Conservation (phyloP, 2,329 filamentous ascomycete genomes). For the Fusarium begoniae region DNA sequence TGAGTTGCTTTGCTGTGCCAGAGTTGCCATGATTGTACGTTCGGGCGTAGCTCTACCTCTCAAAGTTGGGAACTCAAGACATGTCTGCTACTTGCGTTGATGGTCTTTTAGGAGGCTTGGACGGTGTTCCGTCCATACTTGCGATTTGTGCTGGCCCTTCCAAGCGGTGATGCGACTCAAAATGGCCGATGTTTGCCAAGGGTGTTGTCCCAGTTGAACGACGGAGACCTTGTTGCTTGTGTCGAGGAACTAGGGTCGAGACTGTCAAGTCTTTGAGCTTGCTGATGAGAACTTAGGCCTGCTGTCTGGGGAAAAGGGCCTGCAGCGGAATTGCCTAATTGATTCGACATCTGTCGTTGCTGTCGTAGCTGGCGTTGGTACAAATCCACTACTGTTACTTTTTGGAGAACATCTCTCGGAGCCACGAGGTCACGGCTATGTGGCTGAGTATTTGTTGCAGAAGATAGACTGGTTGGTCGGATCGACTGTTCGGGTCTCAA, state of each 20-base stretch:
- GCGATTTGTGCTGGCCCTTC: background rate
- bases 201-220: conserved; percentile 11
- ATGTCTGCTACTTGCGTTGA: conserved; percentile 16
- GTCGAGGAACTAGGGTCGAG: background rate
- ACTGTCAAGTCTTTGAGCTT: conserved; percentile 16
- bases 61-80: conserved; percentile 30
- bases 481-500: background rate
- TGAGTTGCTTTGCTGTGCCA: conserved; percentile 18
- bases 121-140: background rate
- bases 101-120: conserved; percentile 5
- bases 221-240: conserved; percentile 20
- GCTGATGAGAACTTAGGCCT: conserved; percentile 7
- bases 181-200: conserved; percentile 10
- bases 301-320: conserved; percentile 19
- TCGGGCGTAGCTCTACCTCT: conserved; percentile 37
- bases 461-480: background rate
- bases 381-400: conserved; percentile 15
- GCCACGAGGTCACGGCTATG: background rate
- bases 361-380: conserved; percentile 34
- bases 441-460: background rate
- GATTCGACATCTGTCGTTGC: conserved; percentile 29
- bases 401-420: background rate
- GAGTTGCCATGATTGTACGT: conserved; percentile 36
- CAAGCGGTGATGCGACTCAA: background rate
- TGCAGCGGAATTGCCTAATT: conserved; percentile 15